Percentiles rank a stretch among this genome's conserved stretches.
These are phyloP conservation scores for Eucalyptus cloeziana DNA, from an alignment of 345 rosid genomes.

Conservation along the genomic window DNA sequence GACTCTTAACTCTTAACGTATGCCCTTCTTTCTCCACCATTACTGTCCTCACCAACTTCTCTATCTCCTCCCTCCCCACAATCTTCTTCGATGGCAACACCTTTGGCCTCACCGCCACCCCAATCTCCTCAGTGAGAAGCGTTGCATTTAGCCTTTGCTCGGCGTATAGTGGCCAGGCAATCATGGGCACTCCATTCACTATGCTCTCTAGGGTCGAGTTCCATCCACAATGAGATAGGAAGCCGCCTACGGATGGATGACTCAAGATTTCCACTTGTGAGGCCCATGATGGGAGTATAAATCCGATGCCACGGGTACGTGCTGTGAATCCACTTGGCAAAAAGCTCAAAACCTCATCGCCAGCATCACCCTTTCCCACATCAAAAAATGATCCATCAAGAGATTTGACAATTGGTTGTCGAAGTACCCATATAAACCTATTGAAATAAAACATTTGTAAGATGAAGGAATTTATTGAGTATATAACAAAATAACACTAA, in stretches of 20 bases:
- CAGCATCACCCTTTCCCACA: not conserved
- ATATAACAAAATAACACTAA: not conserved
- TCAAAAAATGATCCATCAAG: not conserved
- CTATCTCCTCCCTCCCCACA: conserved; percentile 34
- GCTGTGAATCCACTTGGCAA: conserved; percentile 46
- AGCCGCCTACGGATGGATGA: conserved; percentile 54
- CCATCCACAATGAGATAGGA: conserved; percentile 70
- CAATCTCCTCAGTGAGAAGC: conserved; percentile 31
- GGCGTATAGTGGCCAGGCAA: conserved; percentile 46
- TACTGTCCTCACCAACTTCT: conserved; percentile 18
- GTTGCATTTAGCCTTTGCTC: conserved; percentile 49
- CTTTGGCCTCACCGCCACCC: conserved; percentile 25
- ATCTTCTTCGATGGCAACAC: not conserved
- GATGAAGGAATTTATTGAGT: not conserved
- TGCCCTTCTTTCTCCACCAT: conserved; percentile 33
- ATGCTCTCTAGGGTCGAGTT: conserved; percentile 57
- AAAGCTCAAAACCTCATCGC: not conserved
- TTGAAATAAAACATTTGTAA: not conserved
- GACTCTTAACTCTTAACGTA: conserved; percentile 26
- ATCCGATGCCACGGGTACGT: conserved; percentile 18
- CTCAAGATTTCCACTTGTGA: conserved; percentile 40
- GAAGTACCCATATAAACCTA: not conserved
- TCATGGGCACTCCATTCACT: conserved; percentile 34
- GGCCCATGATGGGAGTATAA: conserved; percentile 43
- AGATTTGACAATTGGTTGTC: not conserved